Evolutionary conservation across 2,329 filamentous ascomycete species (phyloP), one percentile per base, ranked within the genome.

Genomic region (Fusarium hainanense): DNA sequence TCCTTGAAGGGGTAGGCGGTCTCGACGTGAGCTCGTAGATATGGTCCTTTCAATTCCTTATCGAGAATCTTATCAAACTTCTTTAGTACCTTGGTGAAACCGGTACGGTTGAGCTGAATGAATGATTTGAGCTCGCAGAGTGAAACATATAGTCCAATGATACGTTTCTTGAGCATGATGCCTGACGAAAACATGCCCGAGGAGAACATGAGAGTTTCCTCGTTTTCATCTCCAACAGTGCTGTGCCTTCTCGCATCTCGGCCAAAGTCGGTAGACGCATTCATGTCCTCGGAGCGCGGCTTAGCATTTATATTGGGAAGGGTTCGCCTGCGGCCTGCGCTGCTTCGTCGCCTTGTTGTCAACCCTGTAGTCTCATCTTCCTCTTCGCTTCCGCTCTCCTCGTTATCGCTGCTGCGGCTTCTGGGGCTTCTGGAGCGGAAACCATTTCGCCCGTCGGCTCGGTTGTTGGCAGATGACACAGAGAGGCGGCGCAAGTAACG

Each of bases 1-100:
- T 89, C 85, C 50, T 88, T 88, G 81, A 99, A 99, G 1, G 94
- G 92, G 74, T 96, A 93, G 1, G 94, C 92, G 2, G 90, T 85
- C 61, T 92, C 89, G 55, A 99, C 93, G 37, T 88, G 85, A 32
- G 88, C 82, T 58, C 88, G 86, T 79, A 98, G 89, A 78, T 97
- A 99, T 47, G 86, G 83, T 16, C 88, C 84, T 71, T 95, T 94
- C 58, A 98, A 84, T 73, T 90, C 90, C 70, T 91, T 90, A 79
- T 98, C 92, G 61, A 97, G 82, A 60, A 92, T 98, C 84, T 99
- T 99, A 85, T 99, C 96, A 77, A 96, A 99, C 80, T 99, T 99
- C 82, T 99, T 99, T 72, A 98, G 83, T 1, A 97, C 94, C 81
- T 99, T 99, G 76, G 91, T 89, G 82, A 99, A 99, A 14, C 96